Evolutionary conservation across 805 yeast genomes (phyloP).

Genomic region (Candida boleticola): DNA sequence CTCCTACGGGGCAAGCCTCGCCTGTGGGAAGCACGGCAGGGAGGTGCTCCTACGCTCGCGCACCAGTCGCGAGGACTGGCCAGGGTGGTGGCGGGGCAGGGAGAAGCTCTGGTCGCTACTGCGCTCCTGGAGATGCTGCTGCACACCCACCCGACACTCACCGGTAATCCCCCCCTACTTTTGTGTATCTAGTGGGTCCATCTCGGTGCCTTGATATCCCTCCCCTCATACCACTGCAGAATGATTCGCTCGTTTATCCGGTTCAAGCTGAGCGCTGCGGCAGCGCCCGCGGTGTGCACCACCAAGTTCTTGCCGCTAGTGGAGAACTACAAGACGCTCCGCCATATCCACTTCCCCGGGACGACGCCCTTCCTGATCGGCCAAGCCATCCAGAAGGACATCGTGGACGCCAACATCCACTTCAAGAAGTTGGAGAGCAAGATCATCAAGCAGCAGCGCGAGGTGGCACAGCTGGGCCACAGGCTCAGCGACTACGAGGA

Average conservation of each 20-base stretch:
- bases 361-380: slow-evolving; percentile 46
- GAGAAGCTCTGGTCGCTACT: no score
- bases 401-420: slow-evolving; percentile 57
- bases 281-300: slow-evolving; percentile 3
- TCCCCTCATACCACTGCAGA: no score
- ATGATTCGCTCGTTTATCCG: slow-evolving; percentile 1
- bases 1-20: no score
- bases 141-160: no score
- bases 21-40: no score
- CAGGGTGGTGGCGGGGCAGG: no score
- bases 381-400: slow-evolving; percentile 51
- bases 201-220: no score
- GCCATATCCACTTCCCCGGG: slow-evolving; percentile 44
- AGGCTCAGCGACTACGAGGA: slow-evolving; percentile 48
- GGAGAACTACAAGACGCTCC: slow-evolving; percentile 32
- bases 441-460: slow-evolving; percentile 39
- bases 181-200: no score
- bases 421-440: slow-evolving; percentile 53
- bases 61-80: no score
- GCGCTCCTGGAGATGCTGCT: no score
- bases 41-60: no score
- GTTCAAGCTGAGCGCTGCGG: slow-evolving; percentile 5
- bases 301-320: slow-evolving; percentile 29
- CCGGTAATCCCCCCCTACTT: no score
- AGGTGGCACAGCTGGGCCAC: slow-evolving; percentile 38